phyloP scores from a whole-genome alignment of 768 basidiomycete genomes.

The Piloderma croceum region DNA sequence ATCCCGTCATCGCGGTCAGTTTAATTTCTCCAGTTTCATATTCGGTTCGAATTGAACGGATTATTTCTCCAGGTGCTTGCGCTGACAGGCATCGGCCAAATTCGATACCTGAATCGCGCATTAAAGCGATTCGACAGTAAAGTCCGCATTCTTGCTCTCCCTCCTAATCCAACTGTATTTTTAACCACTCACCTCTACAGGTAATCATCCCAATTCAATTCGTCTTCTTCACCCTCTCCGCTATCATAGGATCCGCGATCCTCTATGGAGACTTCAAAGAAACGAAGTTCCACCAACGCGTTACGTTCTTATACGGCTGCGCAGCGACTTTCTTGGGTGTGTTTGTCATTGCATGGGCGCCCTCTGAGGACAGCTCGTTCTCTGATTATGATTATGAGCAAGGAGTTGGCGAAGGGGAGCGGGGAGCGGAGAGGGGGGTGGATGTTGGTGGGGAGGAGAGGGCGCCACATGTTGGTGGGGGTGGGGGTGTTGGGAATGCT shows the following conservation, averaged over 20 bases:
- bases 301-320: conserved; percentile 84
- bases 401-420: conserved; percentile 24
- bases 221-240: conserved; percentile 89
- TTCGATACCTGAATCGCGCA: conserved; percentile 79
- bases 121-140: conserved; percentile 93
- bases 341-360: conserved; percentile 75
- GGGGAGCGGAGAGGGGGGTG: conserved; percentile 17
- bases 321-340: conserved; percentile 87
- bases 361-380: conserved; percentile 22
- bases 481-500: conserved; percentile 47
- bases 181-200: conserved; percentile 31
- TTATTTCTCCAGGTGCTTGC: conserved; percentile 48
- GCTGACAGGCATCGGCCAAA: conserved; percentile 75
- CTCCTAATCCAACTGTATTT: conserved; percentile 1
- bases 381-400: conserved; percentile 26
- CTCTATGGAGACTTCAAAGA: conserved; percentile 90
- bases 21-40: conserved; percentile 2
- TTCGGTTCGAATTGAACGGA: conserved; percentile 10
- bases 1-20: conserved; percentile 67
- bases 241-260: conserved; percentile 88
- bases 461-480: conserved; percentile 33
- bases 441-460: conserved; percentile 22
- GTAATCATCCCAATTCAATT: conserved; percentile 93
- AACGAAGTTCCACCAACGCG: conserved; percentile 72
- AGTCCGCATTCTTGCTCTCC: conserved; percentile 32